Evolutionary conservation across 495 filamentous ascomycete species (phyloP), one percentile per base, ranked within the genome.

Genomic region (Wilcoxina mikolae): DNA sequence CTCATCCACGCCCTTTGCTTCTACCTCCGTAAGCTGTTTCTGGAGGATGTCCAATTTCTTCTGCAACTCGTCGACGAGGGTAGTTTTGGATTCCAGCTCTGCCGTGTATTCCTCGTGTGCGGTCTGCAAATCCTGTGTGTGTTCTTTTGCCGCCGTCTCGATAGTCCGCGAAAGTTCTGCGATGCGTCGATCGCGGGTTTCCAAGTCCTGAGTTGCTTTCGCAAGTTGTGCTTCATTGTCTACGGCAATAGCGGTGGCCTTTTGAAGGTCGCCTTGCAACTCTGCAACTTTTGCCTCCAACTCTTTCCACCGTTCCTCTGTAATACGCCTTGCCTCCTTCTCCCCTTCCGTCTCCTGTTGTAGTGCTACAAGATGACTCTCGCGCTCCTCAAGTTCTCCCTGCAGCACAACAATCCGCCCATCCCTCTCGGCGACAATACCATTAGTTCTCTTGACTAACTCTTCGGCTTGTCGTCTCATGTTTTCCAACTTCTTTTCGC

Each of bases 321-420:
- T n/a, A n/a, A n/a, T n/a, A n/a, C n/a, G n/a, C n/a, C n/a, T n/a
- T n/a, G 31, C 31, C 7, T 35, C 7, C 31, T 35, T 60, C 59
- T 68, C 48, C 60, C 59, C 70, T 5, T 52, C 59, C 48, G 65
- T 66, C 41, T 66, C 60, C 24, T 61, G 25, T 23, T 67, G 65
- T 27, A 35, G 15, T 35, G 7, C 15, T 15, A 15, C 7, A 35
- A 35, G 31, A 7, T 35, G 31, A 15, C 15, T 15, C 7, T 35
- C 31, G 7, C 31, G 31, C 31, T 35, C 31, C 31, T 35, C 31
- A 35, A 35, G 31, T 15, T 35, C 7, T 35, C 7, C 31, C 31
- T 15, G 31, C 31, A 15, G 7, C 7, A 15, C 31, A 35, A 7
- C 23, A 17, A 46, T 46, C 11, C 22, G n/a, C 11, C n/a, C 43